Percentiles rank a stretch among this genome's conserved stretches.
phyloP scores from a whole-genome alignment of 257 asterid genomes.

The Coffea canephora region DNA sequence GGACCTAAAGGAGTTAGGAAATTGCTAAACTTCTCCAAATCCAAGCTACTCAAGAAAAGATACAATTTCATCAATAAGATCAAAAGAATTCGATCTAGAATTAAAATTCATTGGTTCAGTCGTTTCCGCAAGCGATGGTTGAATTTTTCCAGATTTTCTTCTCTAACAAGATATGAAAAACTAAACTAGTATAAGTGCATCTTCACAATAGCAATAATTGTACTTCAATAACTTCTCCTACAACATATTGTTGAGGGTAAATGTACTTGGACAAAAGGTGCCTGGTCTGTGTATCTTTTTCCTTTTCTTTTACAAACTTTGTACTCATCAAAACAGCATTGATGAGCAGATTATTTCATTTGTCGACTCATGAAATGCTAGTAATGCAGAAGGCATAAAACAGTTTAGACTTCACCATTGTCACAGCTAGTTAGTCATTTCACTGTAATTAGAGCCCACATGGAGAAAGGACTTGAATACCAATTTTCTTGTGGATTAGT shows the following conservation, averaged over 20 bases:
- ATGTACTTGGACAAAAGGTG: neutral
- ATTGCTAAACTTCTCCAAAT: slow-evolving; percentile 55
- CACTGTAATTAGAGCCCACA: too few relatives aligned
- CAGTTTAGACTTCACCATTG: too few relatives aligned
- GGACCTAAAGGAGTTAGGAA: slow-evolving; percentile 46
- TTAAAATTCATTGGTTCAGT: slow-evolving; percentile 61
- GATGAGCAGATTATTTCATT: too few relatives aligned
- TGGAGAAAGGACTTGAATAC: too few relatives aligned
- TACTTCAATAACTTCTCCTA: neutral
- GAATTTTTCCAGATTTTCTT: slow-evolving; percentile 51
- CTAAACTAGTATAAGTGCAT: slow-evolving; percentile 28
- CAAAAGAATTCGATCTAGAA: slow-evolving; percentile 60
- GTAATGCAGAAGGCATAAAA: neutral
- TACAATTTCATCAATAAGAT: slow-evolving; percentile 42
- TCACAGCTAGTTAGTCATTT: too few relatives aligned
- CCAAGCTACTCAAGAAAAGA: slow-evolving; percentile 42
- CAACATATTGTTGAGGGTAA: neutral
- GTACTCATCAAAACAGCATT: neutral
- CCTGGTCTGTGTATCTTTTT: too few relatives aligned
- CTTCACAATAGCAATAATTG: slow-evolving; percentile 1
- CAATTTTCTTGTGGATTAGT: too few relatives aligned
- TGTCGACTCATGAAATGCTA: neutral
- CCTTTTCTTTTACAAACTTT: neutral
- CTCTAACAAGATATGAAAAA: slow-evolving; percentile 51
- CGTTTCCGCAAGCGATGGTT: slow-evolving; percentile 57